A percentile compares a stretch with the other conserved stretches of the same genome.
Conservation (phyloP, 2,329 filamentous ascomycete genomes). For the Apiospora hydei region DNA sequence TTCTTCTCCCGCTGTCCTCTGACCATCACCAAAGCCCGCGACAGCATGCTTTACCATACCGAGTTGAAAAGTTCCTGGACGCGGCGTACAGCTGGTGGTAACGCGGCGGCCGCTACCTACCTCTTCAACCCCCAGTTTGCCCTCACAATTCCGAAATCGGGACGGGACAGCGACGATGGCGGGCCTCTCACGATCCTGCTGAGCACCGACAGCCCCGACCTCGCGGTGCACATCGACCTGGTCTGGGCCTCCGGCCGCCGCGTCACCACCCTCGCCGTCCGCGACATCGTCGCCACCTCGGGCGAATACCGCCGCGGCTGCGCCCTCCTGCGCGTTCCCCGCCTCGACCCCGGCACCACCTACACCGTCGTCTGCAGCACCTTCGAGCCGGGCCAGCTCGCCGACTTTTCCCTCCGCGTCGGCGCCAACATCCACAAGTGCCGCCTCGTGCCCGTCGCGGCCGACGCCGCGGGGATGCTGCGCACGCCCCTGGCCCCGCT, state of each 20-base stretch:
- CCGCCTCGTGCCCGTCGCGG: slow-evolving; percentile 65
- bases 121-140: slow-evolving; percentile 88
- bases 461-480: slow-evolving; percentile 79
- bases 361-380: slow-evolving; percentile 94
- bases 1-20: slow-evolving; percentile 76
- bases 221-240: slow-evolving; percentile 85
- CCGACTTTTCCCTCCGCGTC: slow-evolving; percentile 78
- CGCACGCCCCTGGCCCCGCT: slow-evolving; percentile 64
- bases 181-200: slow-evolving; percentile 77
- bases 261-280: slow-evolving; percentile 71
- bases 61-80: slow-evolving; percentile 76
- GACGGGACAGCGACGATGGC: slow-evolving; percentile 35
- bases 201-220: slow-evolving; percentile 68
- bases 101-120: slow-evolving; percentile 77
- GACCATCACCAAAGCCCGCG: slow-evolving; percentile 65
- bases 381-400: slow-evolving; percentile 81
- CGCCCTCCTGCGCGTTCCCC: slow-evolving; percentile 69
- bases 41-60: slow-evolving; percentile 64
- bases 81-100: slow-evolving; percentile 81
- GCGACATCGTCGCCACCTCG: slow-evolving; percentile 82
- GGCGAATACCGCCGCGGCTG: slow-evolving; percentile 88
- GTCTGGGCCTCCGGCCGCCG: slow-evolving; percentile 80
- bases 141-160: slow-evolving; percentile 58
- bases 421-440: slow-evolving; percentile 65
- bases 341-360: slow-evolving; percentile 70